Percentiles rank a stretch among this genome's conserved stretches.
phyloP scores from a whole-genome alignment of 1,284 basidiomycete genomes.

The Marasmius tenuissimus region DNA sequence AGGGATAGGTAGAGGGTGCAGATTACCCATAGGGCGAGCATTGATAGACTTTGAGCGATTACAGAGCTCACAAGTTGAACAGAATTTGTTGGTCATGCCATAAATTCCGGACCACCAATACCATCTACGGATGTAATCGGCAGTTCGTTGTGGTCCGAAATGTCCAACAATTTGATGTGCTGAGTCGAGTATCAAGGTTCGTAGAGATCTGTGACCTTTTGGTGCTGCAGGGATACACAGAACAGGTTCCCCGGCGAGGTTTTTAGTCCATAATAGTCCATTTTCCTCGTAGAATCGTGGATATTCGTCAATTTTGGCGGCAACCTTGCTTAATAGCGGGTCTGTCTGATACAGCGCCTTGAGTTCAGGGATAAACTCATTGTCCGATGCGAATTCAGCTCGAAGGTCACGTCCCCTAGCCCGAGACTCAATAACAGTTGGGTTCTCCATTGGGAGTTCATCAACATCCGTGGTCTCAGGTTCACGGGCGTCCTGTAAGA shows the following conservation, averaged over 20 bases:
- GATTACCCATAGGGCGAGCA: constrained; percentile 13
- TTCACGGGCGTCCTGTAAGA: background rate
- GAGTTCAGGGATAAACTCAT: background rate
- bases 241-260: constrained; percentile 1
- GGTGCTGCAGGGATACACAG: background rate
- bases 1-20: constrained; percentile 12
- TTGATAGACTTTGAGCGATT: constrained; percentile 12
- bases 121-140: constrained; percentile 25
- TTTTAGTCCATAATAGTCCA: background rate
- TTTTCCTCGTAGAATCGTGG: background rate
- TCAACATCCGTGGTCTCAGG: background rate
- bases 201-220: constrained; percentile 4
- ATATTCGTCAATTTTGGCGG: background rate
- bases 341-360: background rate
- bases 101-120: constrained; percentile 34
- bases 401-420: background rate
- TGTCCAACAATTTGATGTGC: constrained; percentile 27
- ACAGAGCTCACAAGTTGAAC: constrained; percentile 18
- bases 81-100: constrained; percentile 18
- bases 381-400: background rate
- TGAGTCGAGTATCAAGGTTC: constrained; percentile 21
- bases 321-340: background rate
- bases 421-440: background rate
- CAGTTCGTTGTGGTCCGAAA: constrained; percentile 23
- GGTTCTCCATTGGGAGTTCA: background rate